These are phyloP conservation scores for Trichophyton schoenleinii DNA, from an alignment of 2,329 filamentous ascomycete species.

Conservation along the genomic window DNA sequence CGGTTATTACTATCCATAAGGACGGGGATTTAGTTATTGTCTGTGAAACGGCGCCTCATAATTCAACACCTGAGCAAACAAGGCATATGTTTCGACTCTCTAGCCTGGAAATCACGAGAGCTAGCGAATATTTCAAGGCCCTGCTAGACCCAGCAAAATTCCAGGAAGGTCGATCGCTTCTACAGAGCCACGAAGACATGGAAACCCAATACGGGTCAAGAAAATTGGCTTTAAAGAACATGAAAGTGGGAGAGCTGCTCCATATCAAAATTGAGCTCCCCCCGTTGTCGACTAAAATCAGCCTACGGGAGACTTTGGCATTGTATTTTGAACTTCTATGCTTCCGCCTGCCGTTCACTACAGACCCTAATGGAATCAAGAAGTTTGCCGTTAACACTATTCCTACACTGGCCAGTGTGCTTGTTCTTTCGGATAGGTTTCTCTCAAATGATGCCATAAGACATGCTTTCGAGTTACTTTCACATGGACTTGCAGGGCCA, in stretches of 20 bases:
- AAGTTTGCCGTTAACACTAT: slow-evolving; percentile 7
- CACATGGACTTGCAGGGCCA: neutral
- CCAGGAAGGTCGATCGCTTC: slow-evolving; percentile 26
- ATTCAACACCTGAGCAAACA: neutral
- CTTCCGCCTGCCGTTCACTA: neutral
- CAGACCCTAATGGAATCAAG: neutral
- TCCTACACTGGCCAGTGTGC: slow-evolving; percentile 10
- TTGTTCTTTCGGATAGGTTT: slow-evolving; percentile 11
- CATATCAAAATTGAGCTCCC: slow-evolving; percentile 21
- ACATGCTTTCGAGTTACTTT: neutral
- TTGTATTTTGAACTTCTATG: slow-evolving; percentile 10
- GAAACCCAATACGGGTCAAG: slow-evolving; percentile 9
- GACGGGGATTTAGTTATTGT: slow-evolving; percentile 28
- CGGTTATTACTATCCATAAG: slow-evolving; percentile 13
- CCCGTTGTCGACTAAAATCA: slow-evolving; percentile 18
- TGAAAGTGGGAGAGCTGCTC: slow-evolving; percentile 19
- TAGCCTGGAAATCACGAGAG: slow-evolving; percentile 21
- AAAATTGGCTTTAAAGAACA: slow-evolving; percentile 6
- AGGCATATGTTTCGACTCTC: slow-evolving; percentile 24
- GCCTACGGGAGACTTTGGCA: slow-evolving; percentile 5
- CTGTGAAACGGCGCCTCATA: slow-evolving; percentile 15
- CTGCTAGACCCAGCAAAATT: slow-evolving; percentile 33
- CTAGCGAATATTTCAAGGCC: slow-evolving; percentile 30
- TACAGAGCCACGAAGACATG: slow-evolving; percentile 16
- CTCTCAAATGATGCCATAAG: neutral